Evolutionary conservation across 768 basidiomycete genomes (phyloP).

Genomic region (Leccinum longicurvipes): DNA sequence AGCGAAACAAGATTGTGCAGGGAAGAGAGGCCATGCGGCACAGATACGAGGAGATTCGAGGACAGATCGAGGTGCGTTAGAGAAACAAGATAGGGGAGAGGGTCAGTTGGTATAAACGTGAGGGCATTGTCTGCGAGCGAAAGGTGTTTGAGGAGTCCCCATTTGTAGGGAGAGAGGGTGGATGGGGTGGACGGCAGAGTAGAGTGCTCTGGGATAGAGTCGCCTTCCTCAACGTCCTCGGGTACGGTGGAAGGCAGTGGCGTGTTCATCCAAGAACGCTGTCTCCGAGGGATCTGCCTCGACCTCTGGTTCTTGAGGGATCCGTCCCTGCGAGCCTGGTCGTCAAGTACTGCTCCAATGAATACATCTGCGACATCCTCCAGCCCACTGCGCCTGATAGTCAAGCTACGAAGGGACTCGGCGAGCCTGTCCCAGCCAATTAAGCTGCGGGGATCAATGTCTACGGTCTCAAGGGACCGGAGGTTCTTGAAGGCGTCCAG

Average conservation of each 20-base stretch:
- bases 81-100: slow-evolving; percentile 64
- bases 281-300: slow-evolving; percentile 42
- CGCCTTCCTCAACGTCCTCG: slow-evolving; percentile 39
- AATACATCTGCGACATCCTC: slow-evolving; percentile 80
- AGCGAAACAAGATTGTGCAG: slow-evolving; percentile 85
- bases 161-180: slow-evolving; percentile 57
- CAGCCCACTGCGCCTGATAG: slow-evolving; percentile 73
- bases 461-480: slow-evolving; percentile 66
- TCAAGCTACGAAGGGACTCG: slow-evolving; percentile 67
- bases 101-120: slow-evolving; percentile 71
- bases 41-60: slow-evolving; percentile 83
- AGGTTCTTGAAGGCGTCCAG: slow-evolving; percentile 85
- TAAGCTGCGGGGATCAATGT: slow-evolving; percentile 79
- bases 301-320: slow-evolving; percentile 45
- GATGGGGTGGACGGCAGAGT: slow-evolving; percentile 26
- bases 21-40: slow-evolving; percentile 71
- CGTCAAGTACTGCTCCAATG: slow-evolving; percentile 72
- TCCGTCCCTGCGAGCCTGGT: slow-evolving; percentile 62
- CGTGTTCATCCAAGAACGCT: slow-evolving; percentile 47
- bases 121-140: slow-evolving; percentile 78
- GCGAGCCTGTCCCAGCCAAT: slow-evolving; percentile 82
- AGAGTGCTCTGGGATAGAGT: slow-evolving; percentile 17
- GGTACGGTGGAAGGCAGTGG: slow-evolving; percentile 56
- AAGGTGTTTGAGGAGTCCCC: slow-evolving; percentile 74
- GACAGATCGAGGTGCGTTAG: slow-evolving; percentile 86